Percentiles rank a stretch among this genome's conserved stretches.
phyloP scores from a whole-genome alignment of 805 yeast species.

The Kregervanrija pseudodelftensis region DNA sequence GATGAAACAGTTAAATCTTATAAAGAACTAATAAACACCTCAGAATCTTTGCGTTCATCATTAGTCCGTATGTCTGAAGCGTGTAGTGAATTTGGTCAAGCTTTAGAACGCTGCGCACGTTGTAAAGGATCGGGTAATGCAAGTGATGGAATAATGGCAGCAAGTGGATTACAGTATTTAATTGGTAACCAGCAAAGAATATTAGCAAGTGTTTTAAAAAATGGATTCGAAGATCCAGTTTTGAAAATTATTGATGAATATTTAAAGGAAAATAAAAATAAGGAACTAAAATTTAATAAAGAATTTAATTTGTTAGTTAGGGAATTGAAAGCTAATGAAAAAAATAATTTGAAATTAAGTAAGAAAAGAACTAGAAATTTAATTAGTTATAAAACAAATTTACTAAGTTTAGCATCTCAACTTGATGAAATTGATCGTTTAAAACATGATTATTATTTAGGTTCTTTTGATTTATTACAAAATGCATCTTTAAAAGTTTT shows the following conservation, averaged over 20 bases:
- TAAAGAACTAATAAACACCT: conserved; percentile 38
- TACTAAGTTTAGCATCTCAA: conserved; percentile 61
- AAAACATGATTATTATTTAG: conserved; percentile 68
- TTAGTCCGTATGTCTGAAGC: conserved; percentile 44
- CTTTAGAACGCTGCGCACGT: conserved; percentile 58
- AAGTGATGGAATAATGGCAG: conserved; percentile 58
- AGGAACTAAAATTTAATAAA: conserved; percentile 47
- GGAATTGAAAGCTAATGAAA: conserved; percentile 52
- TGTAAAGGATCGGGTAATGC: conserved; percentile 54
- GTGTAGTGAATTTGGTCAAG: conserved; percentile 64
- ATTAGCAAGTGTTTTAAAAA: conserved; percentile 48
- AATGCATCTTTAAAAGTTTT: conserved; percentile 51
- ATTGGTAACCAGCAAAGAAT: conserved; percentile 74
- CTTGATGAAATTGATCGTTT: conserved; percentile 72
- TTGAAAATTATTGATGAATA: conserved; percentile 37
- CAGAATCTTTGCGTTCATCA: conserved; percentile 40
- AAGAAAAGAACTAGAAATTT: conserved; percentile 58
- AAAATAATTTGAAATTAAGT: conserved; percentile 50
- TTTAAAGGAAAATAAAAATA: conserved; percentile 33
- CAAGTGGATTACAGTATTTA: conserved; percentile 72
- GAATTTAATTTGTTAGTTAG: conserved; percentile 46
- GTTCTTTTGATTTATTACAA: conserved; percentile 55
- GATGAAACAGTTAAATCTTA: conserved; percentile 41
- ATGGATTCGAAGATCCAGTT: conserved; percentile 52
- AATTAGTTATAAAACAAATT: conserved; percentile 56